These are phyloP conservation scores for Eucalyptus marginata DNA, from an alignment of 345 rosid genomes.

Conservation along the genomic window DNA sequence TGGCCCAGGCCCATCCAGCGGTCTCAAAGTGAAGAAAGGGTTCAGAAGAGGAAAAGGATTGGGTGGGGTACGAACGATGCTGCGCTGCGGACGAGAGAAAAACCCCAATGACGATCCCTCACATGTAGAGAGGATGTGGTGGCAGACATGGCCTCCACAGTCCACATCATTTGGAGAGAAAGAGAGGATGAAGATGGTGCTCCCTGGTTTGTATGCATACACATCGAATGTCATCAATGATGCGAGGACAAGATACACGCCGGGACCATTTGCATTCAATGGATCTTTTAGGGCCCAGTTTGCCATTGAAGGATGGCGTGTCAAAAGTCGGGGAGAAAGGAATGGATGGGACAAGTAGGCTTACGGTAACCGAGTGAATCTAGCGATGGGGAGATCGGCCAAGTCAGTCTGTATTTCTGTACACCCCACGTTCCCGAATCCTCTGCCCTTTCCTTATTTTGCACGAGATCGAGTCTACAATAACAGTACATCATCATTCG, in stretches of 20 bases:
- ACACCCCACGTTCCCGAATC: not conserved
- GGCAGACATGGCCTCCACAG: not conserved
- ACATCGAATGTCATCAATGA: not conserved
- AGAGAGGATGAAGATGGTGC: not conserved
- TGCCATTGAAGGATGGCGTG: not conserved
- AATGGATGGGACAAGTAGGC: not conserved
- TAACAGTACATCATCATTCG: no score
- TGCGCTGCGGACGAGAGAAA: not conserved
- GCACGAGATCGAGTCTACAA: not conserved
- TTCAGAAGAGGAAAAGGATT: not conserved
- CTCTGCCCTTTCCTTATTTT: not conserved
- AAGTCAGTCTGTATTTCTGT: not conserved
- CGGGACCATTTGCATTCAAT: not conserved
- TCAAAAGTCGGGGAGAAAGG: not conserved
- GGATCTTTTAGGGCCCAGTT: not conserved
- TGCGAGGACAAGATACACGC: not conserved
- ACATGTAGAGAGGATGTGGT: not conserved
- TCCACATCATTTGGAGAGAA: not conserved
- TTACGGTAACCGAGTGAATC: not conserved
- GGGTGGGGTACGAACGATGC: not conserved
- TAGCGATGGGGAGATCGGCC: not conserved
- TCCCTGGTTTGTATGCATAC: not conserved
- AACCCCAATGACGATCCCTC: not conserved
- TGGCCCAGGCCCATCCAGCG: not conserved
- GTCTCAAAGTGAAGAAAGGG: not conserved